Evolutionary conservation across 768 basidiomycete species (phyloP), one percentile per base, ranked within the genome.

Genomic region (Boletus sp.): DNA sequence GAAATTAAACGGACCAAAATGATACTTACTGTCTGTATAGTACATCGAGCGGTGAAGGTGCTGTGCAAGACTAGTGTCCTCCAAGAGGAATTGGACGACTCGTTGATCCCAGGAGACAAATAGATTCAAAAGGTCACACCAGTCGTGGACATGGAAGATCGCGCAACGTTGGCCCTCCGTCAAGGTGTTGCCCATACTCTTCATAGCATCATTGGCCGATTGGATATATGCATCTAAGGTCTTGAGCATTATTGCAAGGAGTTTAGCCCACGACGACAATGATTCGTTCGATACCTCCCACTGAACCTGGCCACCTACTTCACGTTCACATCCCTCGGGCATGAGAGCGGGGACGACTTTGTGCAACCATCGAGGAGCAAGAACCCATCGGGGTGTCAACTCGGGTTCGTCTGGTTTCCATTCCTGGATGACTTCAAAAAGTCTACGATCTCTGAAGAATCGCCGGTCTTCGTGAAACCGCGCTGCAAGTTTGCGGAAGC

Each of bases 1-100:
- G n/a, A n/a, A n/a, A 20, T 20, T 1, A 15, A n/a, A 40, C n/a
- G 9, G 4, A 11, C n/a, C 24, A 10, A 20, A 24, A 72, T 80
- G 50, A 24, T n/a, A 40, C 39, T 7, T 7, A 20, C 41, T 11
- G 11, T 20, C 5, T 20, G 18, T 4, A 3, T 6, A 41, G 18
- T 8, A 1, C 40, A 20, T 24, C 6, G 20, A 42, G 20, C 12
- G 6, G 18, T 42, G 41, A 42, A 42, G 41, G 41, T 24, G 20
- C 20, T 42, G 41, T 12, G 9, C 20, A 18, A 42, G 42, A 20
- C 42, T 14, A 0, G 42, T 4, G 12, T 44, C 24, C 42, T 44
- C 11, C 11, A 44, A 3, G 42, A 44, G 3, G 11, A 44, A 44
- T 4, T 24, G 6, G 24, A 24, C 20, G 0, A 44, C 20, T 44